Evolutionary conservation across 2,329 filamentous ascomycete species (phyloP), one percentile per base, ranked within the genome.

Genomic region (Ceratocystis destructans): DNA sequence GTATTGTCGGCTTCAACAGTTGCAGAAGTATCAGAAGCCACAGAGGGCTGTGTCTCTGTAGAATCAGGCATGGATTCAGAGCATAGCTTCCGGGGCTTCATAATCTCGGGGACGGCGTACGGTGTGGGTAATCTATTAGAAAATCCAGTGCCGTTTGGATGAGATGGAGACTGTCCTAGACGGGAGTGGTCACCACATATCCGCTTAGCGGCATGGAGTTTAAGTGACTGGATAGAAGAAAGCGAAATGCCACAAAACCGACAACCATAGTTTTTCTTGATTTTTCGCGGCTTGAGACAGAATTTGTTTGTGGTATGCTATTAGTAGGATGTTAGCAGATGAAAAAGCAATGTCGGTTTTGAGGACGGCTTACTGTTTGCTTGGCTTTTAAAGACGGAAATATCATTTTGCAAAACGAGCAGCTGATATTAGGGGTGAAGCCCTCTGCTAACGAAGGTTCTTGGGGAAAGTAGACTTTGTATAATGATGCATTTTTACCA

Each of bases 131-230:
- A 31, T 20, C 17, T 15, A 12, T 17, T 22, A 3, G 46, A 3
- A 48, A 59, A 20, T 1, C 28, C 22, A n/a, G 20, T 3, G 2
- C 67, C 64, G 12, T 68, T 68, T 1, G 67, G 64, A 12, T 57
- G 10, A 1, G 37, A 12, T 4, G 3, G 5, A 8, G 20, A 64
- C 59, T 66, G 65, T 6, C 67, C 63, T 45, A 68, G 25, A 15
- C 45, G 31, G 17, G 69, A 69, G 66, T 78, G 77, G 2, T 73
- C 69, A n/a, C 80, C 79, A 69, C 82, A 84, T 2, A 81, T 77
- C 2, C 73, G 71, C 64, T 76, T 77, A 46, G 74, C 72, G 0
- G 71, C 68, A 68, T 83, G 82, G 72, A 81, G 81, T 62, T 73
- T 68, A 1, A 79, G 70, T 0, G 78, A 79, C 25, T 74, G 74